These are phyloP conservation scores for Kokia cookei DNA, from an alignment of 441 rosid species.

Conservation along the genomic window DNA sequence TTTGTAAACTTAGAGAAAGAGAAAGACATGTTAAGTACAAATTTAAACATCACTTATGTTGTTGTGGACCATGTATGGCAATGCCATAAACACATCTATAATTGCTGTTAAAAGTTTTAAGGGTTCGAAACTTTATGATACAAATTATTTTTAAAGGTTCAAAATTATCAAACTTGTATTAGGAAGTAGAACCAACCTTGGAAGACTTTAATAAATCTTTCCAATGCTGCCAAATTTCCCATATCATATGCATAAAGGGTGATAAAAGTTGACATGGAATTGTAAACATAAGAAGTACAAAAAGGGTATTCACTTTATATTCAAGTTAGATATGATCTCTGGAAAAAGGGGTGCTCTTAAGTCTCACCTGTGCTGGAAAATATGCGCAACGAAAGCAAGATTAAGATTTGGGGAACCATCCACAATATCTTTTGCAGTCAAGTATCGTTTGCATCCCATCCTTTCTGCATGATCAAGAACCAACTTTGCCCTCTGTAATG, in stretches of 20 bases:
- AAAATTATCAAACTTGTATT: background rate
- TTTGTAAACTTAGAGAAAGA: background rate
- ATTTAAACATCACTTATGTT: background rate
- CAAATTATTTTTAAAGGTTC: background rate
- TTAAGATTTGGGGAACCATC: constrained; percentile 98
- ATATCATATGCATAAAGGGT: background rate
- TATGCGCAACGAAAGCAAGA: constrained; percentile 95
- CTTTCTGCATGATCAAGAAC: constrained; percentile 95
- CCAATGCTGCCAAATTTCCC: background rate
- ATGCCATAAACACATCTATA: background rate
- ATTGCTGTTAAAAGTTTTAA: background rate
- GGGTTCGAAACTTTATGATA: background rate
- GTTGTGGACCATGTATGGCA: background rate
- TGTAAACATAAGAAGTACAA: background rate
- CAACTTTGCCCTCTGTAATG: constrained; percentile 67
- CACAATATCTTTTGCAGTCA: constrained; percentile 84
- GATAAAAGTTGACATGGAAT: background rate
- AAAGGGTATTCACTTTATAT: background rate
- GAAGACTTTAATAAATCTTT: background rate
- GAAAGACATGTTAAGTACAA: background rate
- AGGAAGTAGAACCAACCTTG: background rate
- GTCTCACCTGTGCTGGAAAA: constrained; percentile 89
- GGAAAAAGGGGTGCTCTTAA: background rate
- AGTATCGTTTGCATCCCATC: constrained; percentile 92
- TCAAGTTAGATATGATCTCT: background rate